phyloP scores from a whole-genome alignment of 768 basidiomycete species.

The Russula lepida region DNA sequence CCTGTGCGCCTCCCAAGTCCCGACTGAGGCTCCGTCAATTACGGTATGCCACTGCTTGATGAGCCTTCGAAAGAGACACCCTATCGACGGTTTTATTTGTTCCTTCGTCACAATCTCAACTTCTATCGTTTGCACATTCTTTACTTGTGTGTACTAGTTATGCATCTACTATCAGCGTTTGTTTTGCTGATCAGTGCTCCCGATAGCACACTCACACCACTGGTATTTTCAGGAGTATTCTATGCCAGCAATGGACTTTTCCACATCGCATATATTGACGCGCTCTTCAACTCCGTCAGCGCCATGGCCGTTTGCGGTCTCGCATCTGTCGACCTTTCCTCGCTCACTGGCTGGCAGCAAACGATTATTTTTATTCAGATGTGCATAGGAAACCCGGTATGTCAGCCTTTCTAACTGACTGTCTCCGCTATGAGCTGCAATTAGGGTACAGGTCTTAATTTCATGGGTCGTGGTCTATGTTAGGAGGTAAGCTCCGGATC shows the following conservation, averaged over 20 bases:
- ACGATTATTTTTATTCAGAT: slow-evolving; percentile 66
- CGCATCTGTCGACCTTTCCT: slow-evolving; percentile 58
- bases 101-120: slow-evolving; percentile 30
- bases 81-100: background rate
- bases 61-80: background rate
- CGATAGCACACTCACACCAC: slow-evolving; percentile 62
- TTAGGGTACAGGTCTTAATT: slow-evolving; percentile 49
- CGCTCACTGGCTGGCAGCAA: slow-evolving; percentile 64
- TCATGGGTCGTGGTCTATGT: slow-evolving; percentile 81
- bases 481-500: slow-evolving; percentile 44
- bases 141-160: slow-evolving; percentile 32
- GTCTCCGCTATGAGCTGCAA: background rate
- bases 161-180: background rate
- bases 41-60: slow-evolving; percentile 2
- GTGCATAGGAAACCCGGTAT: slow-evolving; percentile 65
- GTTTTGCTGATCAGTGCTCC: slow-evolving; percentile 1
- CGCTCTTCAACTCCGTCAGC: slow-evolving; percentile 68
- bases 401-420: slow-evolving; percentile 26
- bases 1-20: background rate
- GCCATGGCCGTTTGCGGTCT: slow-evolving; percentile 76
- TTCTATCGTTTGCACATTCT: slow-evolving; percentile 43
- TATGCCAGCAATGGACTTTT: slow-evolving; percentile 74
- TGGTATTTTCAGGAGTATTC: slow-evolving; percentile 71
- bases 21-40: too few relatives aligned
- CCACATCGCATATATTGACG: slow-evolving; percentile 67